These are phyloP conservation scores for Ceratobasidium sp. DNA, from an alignment of 1,284 basidiomycete species.

Conservation along the genomic window DNA sequence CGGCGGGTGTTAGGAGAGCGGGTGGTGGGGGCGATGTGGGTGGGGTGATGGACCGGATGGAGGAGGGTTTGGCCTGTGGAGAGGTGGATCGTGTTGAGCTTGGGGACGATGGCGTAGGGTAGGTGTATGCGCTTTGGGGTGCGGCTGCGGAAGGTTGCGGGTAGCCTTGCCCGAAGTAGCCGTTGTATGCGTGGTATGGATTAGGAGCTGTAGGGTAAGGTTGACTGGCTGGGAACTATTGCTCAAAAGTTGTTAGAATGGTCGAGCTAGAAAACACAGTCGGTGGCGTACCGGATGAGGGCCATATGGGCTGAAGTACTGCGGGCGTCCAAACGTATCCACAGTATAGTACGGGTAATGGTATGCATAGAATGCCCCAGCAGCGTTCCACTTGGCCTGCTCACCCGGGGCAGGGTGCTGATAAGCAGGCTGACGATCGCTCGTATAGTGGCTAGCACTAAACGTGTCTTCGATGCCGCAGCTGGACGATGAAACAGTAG, in stretches of 20 bases:
- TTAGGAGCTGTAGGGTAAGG: neutral
- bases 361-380: neutral
- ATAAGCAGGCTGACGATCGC: no score
- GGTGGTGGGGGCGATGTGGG: neutral
- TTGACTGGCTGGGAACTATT: conserved; percentile 1
- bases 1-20: neutral
- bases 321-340: neutral
- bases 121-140: conserved; percentile 3
- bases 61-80: neutral
- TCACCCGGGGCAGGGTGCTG: neutral
- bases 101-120: neutral
- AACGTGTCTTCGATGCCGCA: no score
- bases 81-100: neutral
- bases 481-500: neutral
- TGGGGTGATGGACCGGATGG: neutral
- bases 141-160: neutral
- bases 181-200: neutral
- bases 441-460: no score
- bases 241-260: neutral
- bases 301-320: neutral
- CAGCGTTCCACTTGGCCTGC: neutral
- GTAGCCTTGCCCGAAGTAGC: neutral
- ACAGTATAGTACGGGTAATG: neutral
- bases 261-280: neutral
- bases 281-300: neutral